Evolutionary conservation across 176 grass and related monocot genomes (phyloP), one percentile per base, ranked within the genome.

Genomic region (Carex kokanica): DNA sequence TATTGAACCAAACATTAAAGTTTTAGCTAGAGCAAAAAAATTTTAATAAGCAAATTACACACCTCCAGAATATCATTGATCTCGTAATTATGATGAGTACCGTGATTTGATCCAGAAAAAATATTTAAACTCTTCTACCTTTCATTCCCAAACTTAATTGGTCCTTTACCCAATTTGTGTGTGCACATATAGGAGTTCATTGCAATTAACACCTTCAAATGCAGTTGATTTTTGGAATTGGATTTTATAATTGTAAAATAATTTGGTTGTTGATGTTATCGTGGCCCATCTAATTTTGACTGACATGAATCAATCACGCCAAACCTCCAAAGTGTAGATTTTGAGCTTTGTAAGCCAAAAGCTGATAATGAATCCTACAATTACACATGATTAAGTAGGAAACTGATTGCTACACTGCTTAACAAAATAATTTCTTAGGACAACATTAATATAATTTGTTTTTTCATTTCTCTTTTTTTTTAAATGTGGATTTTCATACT

Each of bases 1-100:
- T 94, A 81, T 52, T 49, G 75, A 47, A 86, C 47, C 60, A 91
- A 83, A 55, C 23, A 25, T 57, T 41, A 5, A 16, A 79, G 60
- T 27, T 78, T 74, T 29, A 83, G 64, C 25, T 9, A 41, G 60
- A 5, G 4, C 24, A 85, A 67, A 41, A 29, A 9, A 43, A 61
- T 32, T 21, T 78, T 64, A 57, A 57, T 56, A 20, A 14, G 47
- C 29, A 60, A 73, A 65, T 77, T 27, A 54, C 16, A 32, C 49
- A 31, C 13, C 24, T 32, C 24, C 73, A 77, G 47, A 38, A 71
- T 43, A 71, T 29, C 73, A 32, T 54, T 75, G 21, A 53, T 23
- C n/a, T 53, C 23, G 20, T 54, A 55, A 45, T 45, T 77, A 23
- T 77, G 45, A 77, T 10, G 49, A 55, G 3, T 51, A 52, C 69